Evolutionary conservation across 2,329 filamentous ascomycete genomes (phyloP), one percentile per base, ranked within the genome.

Genomic region (Fusarium sp.): DNA sequence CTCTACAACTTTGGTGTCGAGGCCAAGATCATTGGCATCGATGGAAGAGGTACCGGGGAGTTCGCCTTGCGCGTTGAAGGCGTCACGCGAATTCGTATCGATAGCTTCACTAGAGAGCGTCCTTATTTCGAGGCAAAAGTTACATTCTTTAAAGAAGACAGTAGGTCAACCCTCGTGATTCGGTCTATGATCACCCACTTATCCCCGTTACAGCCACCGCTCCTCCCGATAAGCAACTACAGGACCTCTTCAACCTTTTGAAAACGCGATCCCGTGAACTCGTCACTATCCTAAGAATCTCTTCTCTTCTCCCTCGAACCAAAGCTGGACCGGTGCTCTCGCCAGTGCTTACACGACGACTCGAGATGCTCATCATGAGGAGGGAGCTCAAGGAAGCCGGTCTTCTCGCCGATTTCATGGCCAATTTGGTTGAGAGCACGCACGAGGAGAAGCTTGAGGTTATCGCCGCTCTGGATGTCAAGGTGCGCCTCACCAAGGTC

Each of bases 391-490:
- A 90, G 47, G 95, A 98, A 76, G 95, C 95, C 2, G 96, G 96
- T 3, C 86, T 91, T 10, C 87, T 99, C 11, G 96, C 97, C 8
- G 97, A 99, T 81, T 98, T 98, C 81, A 98, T 99, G 95, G 93
- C 95, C 43, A 97, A 98, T 80, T 90, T 98, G 27, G 90, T 97
- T 4, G 95, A 98, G 72, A 92, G 93, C 60, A 93, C 91, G 11
- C 93, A 97, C 73, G 95, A 98, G 81, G 97, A 99, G 80, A 98
- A 97, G 82, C 87, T 99, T 63, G 91, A 94, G 65, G 90, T 99
- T 17, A 86, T 99, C 38, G 90, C 94, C n/a, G 91, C 95, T 1
- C 84, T 97, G 6, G 91, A 95, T 77, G 87, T 97, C 56, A 93
- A 94, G 76, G 90, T 93, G 56, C 89, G 97, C 40, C 87, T 98